These are phyloP conservation scores for Epichloe typhina DNA, from an alignment of 2,329 filamentous ascomycete species.

Conservation along the genomic window DNA sequence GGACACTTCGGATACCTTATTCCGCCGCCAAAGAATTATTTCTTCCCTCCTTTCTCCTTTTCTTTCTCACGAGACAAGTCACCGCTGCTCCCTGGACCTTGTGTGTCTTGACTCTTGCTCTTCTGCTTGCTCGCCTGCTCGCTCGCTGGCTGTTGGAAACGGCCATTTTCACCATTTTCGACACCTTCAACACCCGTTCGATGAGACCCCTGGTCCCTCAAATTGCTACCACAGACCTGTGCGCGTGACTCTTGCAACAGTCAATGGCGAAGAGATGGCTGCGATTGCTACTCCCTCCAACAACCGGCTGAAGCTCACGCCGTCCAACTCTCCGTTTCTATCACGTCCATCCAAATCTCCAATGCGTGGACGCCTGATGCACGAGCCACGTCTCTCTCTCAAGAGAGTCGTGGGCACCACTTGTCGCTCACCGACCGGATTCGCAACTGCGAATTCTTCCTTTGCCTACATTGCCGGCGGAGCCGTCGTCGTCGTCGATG, in stretches of 20 bases:
- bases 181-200: not conserved
- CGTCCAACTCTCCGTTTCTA: constrained; percentile 61
- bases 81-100: not conserved
- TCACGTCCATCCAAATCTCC: constrained; percentile 52
- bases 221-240: not conserved
- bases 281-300: constrained; percentile 34
- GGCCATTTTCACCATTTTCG: not conserved
- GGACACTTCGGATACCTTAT: not conserved
- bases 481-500: constrained; percentile 76
- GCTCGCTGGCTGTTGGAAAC: not conserved
- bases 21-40: not conserved
- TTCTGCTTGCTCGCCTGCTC: not conserved
- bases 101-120: not conserved
- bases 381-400: constrained; percentile 54
- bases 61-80: not conserved
- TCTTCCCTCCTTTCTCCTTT: not conserved
- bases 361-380: constrained; percentile 31
- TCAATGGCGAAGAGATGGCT: constrained; percentile 46
- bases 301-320: constrained; percentile 54
- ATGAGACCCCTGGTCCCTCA: not conserved
- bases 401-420: constrained; percentile 86
- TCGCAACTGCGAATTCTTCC: constrained; percentile 63
- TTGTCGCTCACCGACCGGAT: constrained; percentile 69
- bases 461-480: constrained; percentile 92
- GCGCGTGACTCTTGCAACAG: constrained; percentile 8